Base-by-base conservation (phyloP, 2,329 filamentous ascomycete species). In the Beauveria rudraprayagi region DNA sequence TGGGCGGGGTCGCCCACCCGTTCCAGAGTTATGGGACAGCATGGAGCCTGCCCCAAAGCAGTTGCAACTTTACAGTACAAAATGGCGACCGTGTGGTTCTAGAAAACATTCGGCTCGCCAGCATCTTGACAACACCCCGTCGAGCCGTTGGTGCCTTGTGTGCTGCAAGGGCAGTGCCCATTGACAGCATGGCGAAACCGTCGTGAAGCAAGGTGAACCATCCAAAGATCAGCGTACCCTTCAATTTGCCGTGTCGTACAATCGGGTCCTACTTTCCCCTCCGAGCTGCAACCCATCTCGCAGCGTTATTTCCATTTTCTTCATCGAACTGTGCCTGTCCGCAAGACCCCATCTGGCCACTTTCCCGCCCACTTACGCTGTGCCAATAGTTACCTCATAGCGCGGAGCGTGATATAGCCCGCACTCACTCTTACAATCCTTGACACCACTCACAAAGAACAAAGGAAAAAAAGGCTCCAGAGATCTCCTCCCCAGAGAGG, bases 1-100 rank as follows among this genome's bases (percentile, higher is more conserved):
- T 11, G 9, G 19, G 53, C 14, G 19, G 54, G 43, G 56, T 52
- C 56, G 17, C 5, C 16, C 7, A 51, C 56, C 56, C 47, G 48
- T 60, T 60, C 48, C 56, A 60, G 48, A 60, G 56, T 51, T 52
- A 60, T 60, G 56, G 56, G 48, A 53, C 56, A n/a, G 10, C 5
- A 56, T 46, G 54, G 54, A n/a, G 43, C 40, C 17, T 28, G 47
- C 24, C 7, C 26, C n/a, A n/a, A 37, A 37, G 34, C 5, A 37
- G 11, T 37, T 37, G 5, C 34, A 37, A 37, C 11, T 6, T 16
- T 16, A 14, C 34, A 37, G 11, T 37, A 37, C 34, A 14, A 5
- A 5, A 14, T 14, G 11, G 10, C 30, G 10, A 34, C 30, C 30
- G 30, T 10, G 30, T 34, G 30, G 30, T 14, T 14, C 30, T 6